Conservation (phyloP, 495 filamentous ascomycete genomes). For the Penicillium longicatenatum region DNA sequence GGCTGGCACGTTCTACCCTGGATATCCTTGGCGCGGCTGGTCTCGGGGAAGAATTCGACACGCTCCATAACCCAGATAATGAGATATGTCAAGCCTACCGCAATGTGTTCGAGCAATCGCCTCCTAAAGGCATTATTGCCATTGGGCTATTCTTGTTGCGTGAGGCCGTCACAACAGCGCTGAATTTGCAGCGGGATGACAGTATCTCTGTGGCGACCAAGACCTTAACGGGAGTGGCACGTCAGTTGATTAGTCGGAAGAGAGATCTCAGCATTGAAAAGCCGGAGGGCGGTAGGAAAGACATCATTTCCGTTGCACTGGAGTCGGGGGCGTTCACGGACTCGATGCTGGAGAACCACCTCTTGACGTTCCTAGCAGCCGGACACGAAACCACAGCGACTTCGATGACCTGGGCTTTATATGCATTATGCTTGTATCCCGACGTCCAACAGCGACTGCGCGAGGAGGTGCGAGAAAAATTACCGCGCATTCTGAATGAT, state of each 20-base stretch:
- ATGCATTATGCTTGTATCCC: constrained; percentile 20
- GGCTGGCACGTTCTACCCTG: constrained; percentile 60
- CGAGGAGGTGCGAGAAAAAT: constrained; percentile 16
- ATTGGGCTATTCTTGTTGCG: constrained; percentile 2
- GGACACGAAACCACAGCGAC: constrained; percentile 61
- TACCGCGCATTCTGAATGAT: not conserved
- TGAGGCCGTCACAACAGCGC: not conserved
- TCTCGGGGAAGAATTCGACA: constrained; percentile 70
- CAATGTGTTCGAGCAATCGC: constrained; percentile 7
- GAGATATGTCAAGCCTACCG: constrained; percentile 44
- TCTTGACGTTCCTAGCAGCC: constrained; percentile 79
- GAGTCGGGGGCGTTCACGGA: constrained; percentile 65
- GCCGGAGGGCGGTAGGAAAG: constrained; percentile 31
- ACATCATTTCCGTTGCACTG: constrained; percentile 70
- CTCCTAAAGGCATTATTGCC: not conserved
- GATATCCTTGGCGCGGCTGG: constrained; percentile 79
- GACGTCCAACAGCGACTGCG: constrained; percentile 22
- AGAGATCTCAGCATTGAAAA: constrained; percentile 35
- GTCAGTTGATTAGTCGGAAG: constrained; percentile 2
- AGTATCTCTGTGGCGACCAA: constrained; percentile 1
- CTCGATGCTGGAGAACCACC: constrained; percentile 68
- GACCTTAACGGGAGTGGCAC: constrained; percentile 4
- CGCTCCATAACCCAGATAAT: constrained; percentile 58
- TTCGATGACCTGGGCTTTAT: constrained; percentile 27
- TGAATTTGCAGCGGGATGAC: constrained; percentile 5